phyloP scores from a whole-genome alignment of 2,329 filamentous ascomycete genomes.

The Sclerotinia trifoliorum region DNA sequence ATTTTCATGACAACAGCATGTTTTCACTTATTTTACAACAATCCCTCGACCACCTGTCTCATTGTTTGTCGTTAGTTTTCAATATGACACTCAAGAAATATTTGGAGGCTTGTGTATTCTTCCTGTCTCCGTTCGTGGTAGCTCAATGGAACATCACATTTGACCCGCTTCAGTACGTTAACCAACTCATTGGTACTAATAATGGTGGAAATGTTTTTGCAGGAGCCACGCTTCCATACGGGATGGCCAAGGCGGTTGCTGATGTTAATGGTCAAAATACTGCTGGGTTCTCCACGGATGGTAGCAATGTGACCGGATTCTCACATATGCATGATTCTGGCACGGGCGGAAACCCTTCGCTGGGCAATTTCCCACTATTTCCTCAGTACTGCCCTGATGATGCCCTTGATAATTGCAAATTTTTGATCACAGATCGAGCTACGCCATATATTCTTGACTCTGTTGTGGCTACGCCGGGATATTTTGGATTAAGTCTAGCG shows the following conservation, averaged over 20 bases:
- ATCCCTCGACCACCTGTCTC: neutral
- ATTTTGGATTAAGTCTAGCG: slow-evolving; percentile 59
- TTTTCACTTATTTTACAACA: neutral
- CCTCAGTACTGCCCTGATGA: slow-evolving; percentile 46
- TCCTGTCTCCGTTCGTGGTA: neutral
- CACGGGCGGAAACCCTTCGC: slow-evolving; percentile 46
- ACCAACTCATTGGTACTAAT: slow-evolving; percentile 54
- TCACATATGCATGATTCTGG: slow-evolving; percentile 48
- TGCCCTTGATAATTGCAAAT: slow-evolving; percentile 56
- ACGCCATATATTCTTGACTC: slow-evolving; percentile 46
- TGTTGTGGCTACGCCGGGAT: slow-evolving; percentile 60
- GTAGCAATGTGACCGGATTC: slow-evolving; percentile 51
- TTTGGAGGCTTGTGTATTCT: neutral
- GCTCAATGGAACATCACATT: slow-evolving; percentile 15
- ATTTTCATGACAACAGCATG: neutral
- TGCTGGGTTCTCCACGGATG: slow-evolving; percentile 49
- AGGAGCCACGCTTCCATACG: slow-evolving; percentile 54
- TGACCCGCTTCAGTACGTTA: slow-evolving; percentile 40
- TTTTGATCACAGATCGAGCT: slow-evolving; percentile 49
- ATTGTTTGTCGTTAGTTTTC: neutral
- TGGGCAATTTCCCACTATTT: slow-evolving; percentile 50
- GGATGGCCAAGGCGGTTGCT: slow-evolving; percentile 56
- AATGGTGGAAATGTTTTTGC: slow-evolving; percentile 55
- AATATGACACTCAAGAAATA: neutral
- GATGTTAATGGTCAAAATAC: slow-evolving; percentile 50